Evolutionary conservation across 1,139 yeast species (phyloP).

Genomic region (Yarrowia galli): DNA sequence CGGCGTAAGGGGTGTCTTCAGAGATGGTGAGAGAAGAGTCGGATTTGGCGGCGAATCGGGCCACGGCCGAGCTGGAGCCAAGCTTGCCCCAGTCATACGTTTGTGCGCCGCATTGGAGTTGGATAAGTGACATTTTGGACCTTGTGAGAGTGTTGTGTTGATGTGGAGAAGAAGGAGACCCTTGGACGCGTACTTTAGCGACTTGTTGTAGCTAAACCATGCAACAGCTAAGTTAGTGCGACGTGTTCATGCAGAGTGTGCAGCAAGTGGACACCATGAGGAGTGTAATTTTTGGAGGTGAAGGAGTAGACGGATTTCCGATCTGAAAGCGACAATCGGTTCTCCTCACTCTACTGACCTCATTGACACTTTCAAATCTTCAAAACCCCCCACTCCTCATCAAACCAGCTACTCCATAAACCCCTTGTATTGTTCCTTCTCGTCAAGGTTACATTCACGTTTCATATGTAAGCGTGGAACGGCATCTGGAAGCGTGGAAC

Average conservation of each 20-base stretch:
- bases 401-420: background rate
- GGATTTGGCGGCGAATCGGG: conserved; percentile 78
- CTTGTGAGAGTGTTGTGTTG: background rate
- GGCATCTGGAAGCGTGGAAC: background rate
- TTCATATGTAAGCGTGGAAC: background rate
- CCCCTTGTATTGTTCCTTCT: background rate
- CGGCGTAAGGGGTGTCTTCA: conserved; percentile 64
- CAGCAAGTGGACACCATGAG: background rate
- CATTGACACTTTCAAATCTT: background rate
- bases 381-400: background rate
- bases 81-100: conserved; percentile 88
- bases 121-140: conserved; percentile 44
- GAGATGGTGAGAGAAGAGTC: conserved; percentile 68
- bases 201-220: background rate
- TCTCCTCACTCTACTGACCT: too few relatives aligned
- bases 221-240: conserved; percentile 8
- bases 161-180: background rate
- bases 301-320: background rate
- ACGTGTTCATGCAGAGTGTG: conserved; percentile 22
- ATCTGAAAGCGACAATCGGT: background rate
- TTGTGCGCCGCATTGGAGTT: conserved; percentile 57
- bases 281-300: background rate
- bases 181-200: conserved; percentile 4
- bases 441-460: background rate
- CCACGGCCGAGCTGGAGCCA: conserved; percentile 86